phyloP scores from a whole-genome alignment of 257 asterid species.

The Solanum peruvianum region DNA sequence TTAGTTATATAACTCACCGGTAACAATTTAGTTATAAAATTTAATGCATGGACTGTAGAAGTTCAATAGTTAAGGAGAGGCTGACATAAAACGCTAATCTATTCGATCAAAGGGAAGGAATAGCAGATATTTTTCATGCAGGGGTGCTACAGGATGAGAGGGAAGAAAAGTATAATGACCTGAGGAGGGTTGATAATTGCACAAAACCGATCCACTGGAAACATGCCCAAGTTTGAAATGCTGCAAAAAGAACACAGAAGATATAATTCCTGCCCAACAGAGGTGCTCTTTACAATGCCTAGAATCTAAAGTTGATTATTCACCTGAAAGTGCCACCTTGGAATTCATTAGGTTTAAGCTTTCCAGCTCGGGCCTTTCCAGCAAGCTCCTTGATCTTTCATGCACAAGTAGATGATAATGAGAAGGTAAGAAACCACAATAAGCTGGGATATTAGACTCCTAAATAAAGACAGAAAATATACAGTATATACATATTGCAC shows the following conservation, averaged over 20 bases:
- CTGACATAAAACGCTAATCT: background rate
- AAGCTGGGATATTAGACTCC: background rate
- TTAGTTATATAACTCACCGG: background rate
- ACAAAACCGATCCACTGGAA: slow-evolving; percentile 89
- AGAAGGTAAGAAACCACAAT: background rate
- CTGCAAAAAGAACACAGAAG: slow-evolving; percentile 33
- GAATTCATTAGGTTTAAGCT: slow-evolving; percentile 91
- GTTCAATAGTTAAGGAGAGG: background rate
- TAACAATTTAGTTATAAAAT: background rate
- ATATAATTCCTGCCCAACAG: slow-evolving; percentile 4
- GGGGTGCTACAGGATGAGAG: background rate
- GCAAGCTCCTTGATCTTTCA: slow-evolving; percentile 90
- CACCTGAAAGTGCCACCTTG: slow-evolving; percentile 99
- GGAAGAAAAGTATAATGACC: slow-evolving; percentile 39
- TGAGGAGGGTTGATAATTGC: slow-evolving; percentile 98
- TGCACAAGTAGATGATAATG: background rate
- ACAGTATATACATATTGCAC: background rate
- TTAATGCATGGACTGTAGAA: background rate
- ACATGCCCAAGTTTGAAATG: slow-evolving; percentile 99
- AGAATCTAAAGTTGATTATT: background rate
- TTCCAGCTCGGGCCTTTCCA: slow-evolving; percentile 87
- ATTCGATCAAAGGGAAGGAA: background rate
- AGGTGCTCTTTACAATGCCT: background rate
- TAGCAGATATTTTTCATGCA: background rate
- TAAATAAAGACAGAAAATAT: background rate